These are phyloP conservation scores for Penicillium waksmanii DNA, from an alignment of 495 filamentous ascomycete genomes.

Conservation along the genomic window DNA sequence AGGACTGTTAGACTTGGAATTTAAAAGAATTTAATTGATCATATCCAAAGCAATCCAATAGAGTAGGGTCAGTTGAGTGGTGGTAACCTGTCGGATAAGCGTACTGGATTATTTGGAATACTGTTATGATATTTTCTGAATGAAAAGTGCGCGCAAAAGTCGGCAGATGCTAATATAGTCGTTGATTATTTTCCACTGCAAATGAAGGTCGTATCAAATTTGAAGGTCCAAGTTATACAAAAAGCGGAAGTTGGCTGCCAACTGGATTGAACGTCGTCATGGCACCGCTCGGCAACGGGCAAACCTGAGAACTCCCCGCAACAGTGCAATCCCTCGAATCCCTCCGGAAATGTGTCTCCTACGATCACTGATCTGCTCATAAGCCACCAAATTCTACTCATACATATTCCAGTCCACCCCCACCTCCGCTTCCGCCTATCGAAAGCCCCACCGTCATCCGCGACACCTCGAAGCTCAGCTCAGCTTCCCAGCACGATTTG, in stretches of 20 bases:
- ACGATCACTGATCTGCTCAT: background rate
- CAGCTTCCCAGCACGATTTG: constrained; percentile 14
- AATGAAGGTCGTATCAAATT: too few species aligned
- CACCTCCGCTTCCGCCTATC: background rate
- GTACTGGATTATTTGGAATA: too few species aligned
- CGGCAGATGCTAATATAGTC: too few species aligned
- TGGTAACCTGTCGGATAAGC: too few species aligned
- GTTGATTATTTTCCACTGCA: too few species aligned
- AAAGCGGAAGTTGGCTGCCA: too few species aligned
- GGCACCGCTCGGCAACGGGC: background rate
- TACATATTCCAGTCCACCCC: background rate
- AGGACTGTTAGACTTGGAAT: constrained; percentile 18
- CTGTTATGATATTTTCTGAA: too few species aligned
- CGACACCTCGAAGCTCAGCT: constrained; percentile 15
- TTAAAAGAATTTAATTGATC: constrained; percentile 16
- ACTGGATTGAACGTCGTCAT: background rate
- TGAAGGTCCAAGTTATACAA: too few species aligned
- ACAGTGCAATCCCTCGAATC: constrained; percentile 10
- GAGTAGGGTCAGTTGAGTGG: background rate
- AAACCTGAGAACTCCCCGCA: constrained; percentile 8
- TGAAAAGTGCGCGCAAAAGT: too few species aligned
- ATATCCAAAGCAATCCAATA: background rate
- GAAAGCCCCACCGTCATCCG: constrained; percentile 14
- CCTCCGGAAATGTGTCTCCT: constrained; percentile 19
- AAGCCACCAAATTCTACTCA: background rate